phyloP scores from a whole-genome alignment of 2,329 filamentous ascomycete species.

The Aschersonia sp. region DNA sequence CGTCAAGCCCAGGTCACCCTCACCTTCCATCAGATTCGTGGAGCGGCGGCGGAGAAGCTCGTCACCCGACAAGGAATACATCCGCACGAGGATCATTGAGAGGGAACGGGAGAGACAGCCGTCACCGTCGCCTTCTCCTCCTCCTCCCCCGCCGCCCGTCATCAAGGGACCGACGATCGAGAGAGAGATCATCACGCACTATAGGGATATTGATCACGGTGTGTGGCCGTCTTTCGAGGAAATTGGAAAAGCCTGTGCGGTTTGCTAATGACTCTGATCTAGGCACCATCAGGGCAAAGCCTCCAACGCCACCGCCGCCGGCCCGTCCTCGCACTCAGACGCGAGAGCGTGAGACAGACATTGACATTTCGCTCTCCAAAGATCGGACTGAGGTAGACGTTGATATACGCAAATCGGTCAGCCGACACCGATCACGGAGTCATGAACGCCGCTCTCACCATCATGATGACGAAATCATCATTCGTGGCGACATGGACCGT shows the following conservation, averaged over 20 bases:
- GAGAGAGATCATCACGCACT: conserved; percentile 80
- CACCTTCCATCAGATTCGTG: conserved; percentile 19
- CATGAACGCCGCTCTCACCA: conserved; percentile 25
- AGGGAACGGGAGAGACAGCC: conserved; percentile 26
- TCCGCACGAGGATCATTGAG: conserved; percentile 34
- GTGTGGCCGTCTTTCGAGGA: conserved; percentile 14
- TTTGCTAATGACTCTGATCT: neutral
- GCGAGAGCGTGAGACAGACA: conserved; percentile 33
- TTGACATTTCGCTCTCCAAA: conserved; percentile 43
- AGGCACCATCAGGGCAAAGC: conserved; percentile 31
- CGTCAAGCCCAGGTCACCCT: conserved; percentile 12
- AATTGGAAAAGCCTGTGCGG: too few species aligned
- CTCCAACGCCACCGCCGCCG: conserved; percentile 31
- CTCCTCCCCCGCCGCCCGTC: conserved; percentile 46
- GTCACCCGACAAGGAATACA: conserved; percentile 29
- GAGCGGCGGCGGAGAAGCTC: conserved; percentile 22
- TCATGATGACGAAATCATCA: conserved; percentile 52
- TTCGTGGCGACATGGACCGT: conserved; percentile 40
- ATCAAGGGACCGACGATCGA: conserved; percentile 70
- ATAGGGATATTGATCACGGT: conserved; percentile 80
- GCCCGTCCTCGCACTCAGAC: conserved; percentile 20
- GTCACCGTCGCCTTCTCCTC: conserved; percentile 31
- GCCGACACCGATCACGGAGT: conserved; percentile 15
- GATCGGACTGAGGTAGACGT: conserved; percentile 45
- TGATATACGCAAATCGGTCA: conserved; percentile 32